Conservation (phyloP, 306 rosid genomes). For the Herpetospermum pedunculosum region DNA sequence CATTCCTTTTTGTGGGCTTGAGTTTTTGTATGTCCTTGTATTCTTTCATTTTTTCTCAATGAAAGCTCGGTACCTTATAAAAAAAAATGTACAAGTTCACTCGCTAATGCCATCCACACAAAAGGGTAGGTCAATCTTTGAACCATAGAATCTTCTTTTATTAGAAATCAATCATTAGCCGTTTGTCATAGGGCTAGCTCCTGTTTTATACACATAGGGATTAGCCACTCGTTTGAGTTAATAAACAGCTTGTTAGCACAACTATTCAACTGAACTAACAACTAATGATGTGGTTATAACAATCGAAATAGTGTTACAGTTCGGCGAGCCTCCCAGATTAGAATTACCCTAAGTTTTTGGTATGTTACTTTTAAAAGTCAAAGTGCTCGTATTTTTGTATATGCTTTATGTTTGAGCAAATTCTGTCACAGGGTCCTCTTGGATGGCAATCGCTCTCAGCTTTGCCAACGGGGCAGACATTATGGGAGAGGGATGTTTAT, state of each 20-base stretch:
- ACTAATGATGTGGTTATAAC: neutral
- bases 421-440: constrained; percentile 76
- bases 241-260: neutral
- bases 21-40: too few relatives aligned
- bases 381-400: constrained; percentile 7
- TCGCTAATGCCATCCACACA: too few relatives aligned
- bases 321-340: neutral
- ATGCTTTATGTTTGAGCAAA: constrained; percentile 19
- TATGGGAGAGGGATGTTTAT: constrained; percentile 57
- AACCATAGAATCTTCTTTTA: neutral
- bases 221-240: neutral
- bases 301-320: neutral
- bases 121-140: neutral
- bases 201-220: neutral
- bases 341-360: neutral
- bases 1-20: too few relatives aligned
- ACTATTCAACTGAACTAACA: neutral
- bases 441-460: constrained; percentile 80
- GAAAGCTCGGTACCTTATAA: too few relatives aligned
- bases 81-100: too few relatives aligned
- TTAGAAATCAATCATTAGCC: neutral
- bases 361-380: neutral
- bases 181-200: neutral
- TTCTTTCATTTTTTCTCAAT: too few relatives aligned
- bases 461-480: constrained; percentile 47